Evolutionary conservation across 1,139 yeast genomes (phyloP).

Genomic region (Magnusiomyces ingens): DNA sequence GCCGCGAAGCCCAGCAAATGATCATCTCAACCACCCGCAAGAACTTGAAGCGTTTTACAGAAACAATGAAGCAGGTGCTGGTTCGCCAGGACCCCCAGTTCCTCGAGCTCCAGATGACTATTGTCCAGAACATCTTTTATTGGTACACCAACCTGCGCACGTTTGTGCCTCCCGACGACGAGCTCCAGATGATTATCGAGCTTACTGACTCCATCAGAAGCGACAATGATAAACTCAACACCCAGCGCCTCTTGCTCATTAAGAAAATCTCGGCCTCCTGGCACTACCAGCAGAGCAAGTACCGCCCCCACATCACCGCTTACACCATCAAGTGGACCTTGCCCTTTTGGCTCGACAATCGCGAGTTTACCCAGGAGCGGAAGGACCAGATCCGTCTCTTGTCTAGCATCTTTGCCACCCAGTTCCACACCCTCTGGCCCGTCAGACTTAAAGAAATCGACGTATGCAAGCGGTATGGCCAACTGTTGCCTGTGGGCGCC

Average conservation of each 20-base stretch:
- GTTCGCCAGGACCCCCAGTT: slow-evolving; percentile 20
- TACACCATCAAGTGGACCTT: slow-evolving; percentile 54
- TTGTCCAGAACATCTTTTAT: slow-evolving; percentile 21
- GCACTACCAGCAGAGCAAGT: slow-evolving; percentile 37
- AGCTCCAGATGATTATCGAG: slow-evolving; percentile 27
- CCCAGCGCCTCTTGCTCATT: slow-evolving; percentile 52
- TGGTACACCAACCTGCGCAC: slow-evolving; percentile 22
- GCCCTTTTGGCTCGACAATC: slow-evolving; percentile 25
- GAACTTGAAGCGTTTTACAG: slow-evolving; percentile 22
- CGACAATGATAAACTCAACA: slow-evolving; percentile 40
- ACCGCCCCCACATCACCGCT: slow-evolving; percentile 43
- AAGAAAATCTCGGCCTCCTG: slow-evolving; percentile 50
- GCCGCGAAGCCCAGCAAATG: slow-evolving; percentile 21
- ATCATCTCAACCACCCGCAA: slow-evolving; percentile 19
- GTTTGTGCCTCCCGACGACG: slow-evolving; percentile 25
- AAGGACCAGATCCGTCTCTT: slow-evolving; percentile 29
- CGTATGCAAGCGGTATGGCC: slow-evolving; percentile 29
- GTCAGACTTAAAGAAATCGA: slow-evolving; percentile 26
- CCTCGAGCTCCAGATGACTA: slow-evolving; percentile 22
- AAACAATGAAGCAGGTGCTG: slow-evolving; percentile 21
- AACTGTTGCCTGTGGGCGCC: slow-evolving; percentile 30
- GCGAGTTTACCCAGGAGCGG: slow-evolving; percentile 24
- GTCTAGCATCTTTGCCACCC: slow-evolving; percentile 31
- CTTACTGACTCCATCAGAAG: slow-evolving; percentile 25
- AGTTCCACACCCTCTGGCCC: slow-evolving; percentile 31